These are phyloP conservation scores for Solanum chilense DNA, from an alignment of 257 asterid genomes.

Conservation along the genomic window DNA sequence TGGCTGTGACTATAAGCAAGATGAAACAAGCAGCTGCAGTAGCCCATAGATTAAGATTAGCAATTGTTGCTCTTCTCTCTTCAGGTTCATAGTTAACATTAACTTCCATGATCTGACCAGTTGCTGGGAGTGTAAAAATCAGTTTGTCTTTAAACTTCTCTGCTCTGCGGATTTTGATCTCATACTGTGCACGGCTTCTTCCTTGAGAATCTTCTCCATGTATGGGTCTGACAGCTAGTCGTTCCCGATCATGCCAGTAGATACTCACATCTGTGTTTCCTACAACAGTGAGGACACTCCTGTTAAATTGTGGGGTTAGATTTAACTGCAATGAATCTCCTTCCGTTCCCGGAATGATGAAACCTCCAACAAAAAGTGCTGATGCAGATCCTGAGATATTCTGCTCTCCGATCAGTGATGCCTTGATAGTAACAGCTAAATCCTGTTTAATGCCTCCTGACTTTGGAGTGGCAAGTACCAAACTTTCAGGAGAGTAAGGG, in stretches of 20 bases:
- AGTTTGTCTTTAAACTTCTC: slow-evolving; percentile 42
- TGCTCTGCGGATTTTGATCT: slow-evolving; percentile 31
- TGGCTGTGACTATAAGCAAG: slow-evolving; percentile 14
- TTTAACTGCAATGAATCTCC: slow-evolving; percentile 35
- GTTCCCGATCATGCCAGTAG: slow-evolving; percentile 46
- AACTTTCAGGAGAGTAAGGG: slow-evolving; percentile 67
- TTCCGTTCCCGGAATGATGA: slow-evolving; percentile 42
- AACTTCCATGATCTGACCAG: slow-evolving; percentile 62
- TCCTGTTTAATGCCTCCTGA: slow-evolving; percentile 14
- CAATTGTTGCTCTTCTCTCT: slow-evolving; percentile 9
- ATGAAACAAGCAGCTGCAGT: slow-evolving; percentile 7
- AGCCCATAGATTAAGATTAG: slow-evolving; percentile 13
- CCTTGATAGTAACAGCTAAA: slow-evolving; percentile 41
- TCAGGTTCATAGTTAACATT: slow-evolving; percentile 41
- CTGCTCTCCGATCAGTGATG: slow-evolving; percentile 44
- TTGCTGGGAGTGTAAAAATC: slow-evolving; percentile 58
- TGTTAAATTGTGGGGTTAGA: slow-evolving; percentile 34
- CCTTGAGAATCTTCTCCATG: slow-evolving; percentile 13
- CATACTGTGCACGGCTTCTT: slow-evolving; percentile 29
- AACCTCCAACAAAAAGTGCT: slow-evolving; percentile 72
- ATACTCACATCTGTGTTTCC: slow-evolving; percentile 63
- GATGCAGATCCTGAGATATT: slow-evolving; percentile 59
- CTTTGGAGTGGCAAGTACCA: slow-evolving; percentile 29
- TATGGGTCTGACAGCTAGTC: slow-evolving; percentile 27
- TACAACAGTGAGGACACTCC: slow-evolving; percentile 38